Conservation (phyloP, 371 early-diverging fungal species). For the Saksenaea oblongispora region DNA sequence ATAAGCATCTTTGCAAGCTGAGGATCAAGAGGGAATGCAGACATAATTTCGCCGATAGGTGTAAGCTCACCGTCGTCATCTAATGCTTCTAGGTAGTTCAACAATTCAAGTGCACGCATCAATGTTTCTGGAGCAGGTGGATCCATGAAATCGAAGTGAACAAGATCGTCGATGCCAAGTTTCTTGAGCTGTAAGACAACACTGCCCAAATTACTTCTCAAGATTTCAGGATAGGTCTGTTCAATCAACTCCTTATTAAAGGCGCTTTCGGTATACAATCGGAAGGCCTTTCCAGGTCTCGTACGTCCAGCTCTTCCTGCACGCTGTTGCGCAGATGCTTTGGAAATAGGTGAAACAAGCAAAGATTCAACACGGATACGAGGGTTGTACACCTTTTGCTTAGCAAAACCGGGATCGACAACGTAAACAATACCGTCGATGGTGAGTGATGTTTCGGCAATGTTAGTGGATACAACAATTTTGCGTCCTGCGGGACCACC, state of each 20-base stretch:
- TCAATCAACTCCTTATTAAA: constrained; percentile 81
- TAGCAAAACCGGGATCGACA: constrained; percentile 97
- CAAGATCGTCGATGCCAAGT: constrained; percentile 86
- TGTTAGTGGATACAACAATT: constrained; percentile 95
- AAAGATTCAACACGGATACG: constrained; percentile 85
- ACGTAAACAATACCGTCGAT: constrained; percentile 99
- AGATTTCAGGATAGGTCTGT: constrained; percentile 90
- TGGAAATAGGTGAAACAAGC: constrained; percentile 74
- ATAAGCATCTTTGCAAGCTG: constrained; percentile 86
- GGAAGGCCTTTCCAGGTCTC: constrained; percentile 91
- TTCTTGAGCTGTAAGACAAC: constrained; percentile 88
- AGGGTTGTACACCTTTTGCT: constrained; percentile 98
- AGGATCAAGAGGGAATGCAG: constrained; percentile 93
- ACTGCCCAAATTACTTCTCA: constrained; percentile 82
- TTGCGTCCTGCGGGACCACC: constrained; percentile 90
- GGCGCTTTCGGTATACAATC: constrained; percentile 89
- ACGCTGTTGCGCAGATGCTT: constrained; percentile 84
- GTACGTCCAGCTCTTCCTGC: constrained; percentile 94
- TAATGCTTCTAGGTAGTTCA: constrained; percentile 89
- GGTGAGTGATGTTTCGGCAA: constrained; percentile 98
- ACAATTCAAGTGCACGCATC: constrained; percentile 89
- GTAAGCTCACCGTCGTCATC: constrained; percentile 90
- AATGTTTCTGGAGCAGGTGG: constrained; percentile 91
- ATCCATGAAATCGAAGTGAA: constrained; percentile 95
- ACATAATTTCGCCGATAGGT: constrained; percentile 76